Conservation (phyloP, 257 asterid species). For the Capsicum baccatum region DNA sequence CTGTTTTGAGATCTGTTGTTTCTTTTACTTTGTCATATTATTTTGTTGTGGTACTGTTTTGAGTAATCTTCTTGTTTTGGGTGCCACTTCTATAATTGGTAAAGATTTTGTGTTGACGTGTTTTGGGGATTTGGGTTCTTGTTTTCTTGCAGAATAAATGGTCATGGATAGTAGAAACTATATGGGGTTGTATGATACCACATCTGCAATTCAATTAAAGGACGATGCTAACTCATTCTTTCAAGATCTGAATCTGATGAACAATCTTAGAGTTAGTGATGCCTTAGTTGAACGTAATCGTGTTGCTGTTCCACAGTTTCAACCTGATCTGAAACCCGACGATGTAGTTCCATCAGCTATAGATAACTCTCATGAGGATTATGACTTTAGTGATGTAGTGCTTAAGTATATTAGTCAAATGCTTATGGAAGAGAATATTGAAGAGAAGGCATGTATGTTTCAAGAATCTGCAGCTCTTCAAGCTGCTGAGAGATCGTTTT, state of each 20-base stretch:
- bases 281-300: constrained; percentile 29
- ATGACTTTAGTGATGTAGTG: constrained; percentile 67
- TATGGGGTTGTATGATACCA: constrained; percentile 33
- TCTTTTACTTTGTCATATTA: too few species aligned
- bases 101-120: constrained; percentile 7
- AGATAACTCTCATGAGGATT: constrained; percentile 56
- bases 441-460: constrained; percentile 70
- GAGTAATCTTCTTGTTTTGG: constrained; percentile 28
- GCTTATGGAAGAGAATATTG: constrained; percentile 89
- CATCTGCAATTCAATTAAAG: constrained; percentile 41
- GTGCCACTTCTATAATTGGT: constrained; percentile 24
- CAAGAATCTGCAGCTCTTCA: constrained; percentile 84
- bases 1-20: constrained; percentile 19
- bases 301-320: too few species aligned
- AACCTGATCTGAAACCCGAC: constrained; percentile 21
- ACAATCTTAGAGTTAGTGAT: constrained; percentile 38
- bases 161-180: constrained; percentile 64
- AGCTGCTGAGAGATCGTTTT: constrained; percentile 80
- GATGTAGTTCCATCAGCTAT: constrained; percentile 39
- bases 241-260: constrained; percentile 39
- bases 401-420: constrained; percentile 66
- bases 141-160: constrained; percentile 40
- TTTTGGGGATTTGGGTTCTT: constrained; percentile 27
- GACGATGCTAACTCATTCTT: constrained; percentile 10
- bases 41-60: background rate